These are phyloP conservation scores for Limnomonas spitsbergensis DNA, from an alignment of 139 green algal genomes.

Conservation along the genomic window DNA sequence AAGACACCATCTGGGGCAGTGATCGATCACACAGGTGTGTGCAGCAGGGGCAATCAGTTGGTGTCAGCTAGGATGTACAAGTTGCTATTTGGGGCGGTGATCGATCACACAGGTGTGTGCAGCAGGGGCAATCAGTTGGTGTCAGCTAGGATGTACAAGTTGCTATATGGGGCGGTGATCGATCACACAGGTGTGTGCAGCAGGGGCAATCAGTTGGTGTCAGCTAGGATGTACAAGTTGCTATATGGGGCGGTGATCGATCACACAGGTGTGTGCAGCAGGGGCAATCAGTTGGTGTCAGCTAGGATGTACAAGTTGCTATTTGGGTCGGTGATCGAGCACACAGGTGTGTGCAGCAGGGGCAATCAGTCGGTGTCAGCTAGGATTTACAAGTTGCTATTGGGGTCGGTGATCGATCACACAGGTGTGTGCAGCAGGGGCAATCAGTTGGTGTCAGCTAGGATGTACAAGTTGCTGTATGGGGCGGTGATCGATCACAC, in stretches of 20 bases:
- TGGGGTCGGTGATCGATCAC: conserved; percentile 46
- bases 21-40: conserved; percentile 47
- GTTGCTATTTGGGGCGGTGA: conserved; percentile 45
- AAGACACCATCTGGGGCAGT: conserved; percentile 44
- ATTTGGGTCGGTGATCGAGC: conserved; percentile 46
- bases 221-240: conserved; percentile 64
- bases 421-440: too few relatives aligned
- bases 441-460: conserved; percentile 92
- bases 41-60: too few relatives aligned
- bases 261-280: conserved; percentile 25
- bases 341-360: too few relatives aligned
- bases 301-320: conserved; percentile 62
- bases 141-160: conserved; percentile 70
- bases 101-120: conserved; percentile 44
- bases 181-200: conserved; percentile 40
- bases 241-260: conserved; percentile 51
- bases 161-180: conserved; percentile 45
- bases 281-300: too few relatives aligned
- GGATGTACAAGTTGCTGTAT: conserved; percentile 54
- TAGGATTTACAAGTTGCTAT: conserved; percentile 55
- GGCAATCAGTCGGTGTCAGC: conserved; percentile 95
- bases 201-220: too few relatives aligned
- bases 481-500: conserved; percentile 47
- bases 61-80: conserved; percentile 77
- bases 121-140: too few relatives aligned